These are phyloP conservation scores for Termitomyces sp. DNA, from an alignment of 768 basidiomycete genomes.

Conservation along the genomic window DNA sequence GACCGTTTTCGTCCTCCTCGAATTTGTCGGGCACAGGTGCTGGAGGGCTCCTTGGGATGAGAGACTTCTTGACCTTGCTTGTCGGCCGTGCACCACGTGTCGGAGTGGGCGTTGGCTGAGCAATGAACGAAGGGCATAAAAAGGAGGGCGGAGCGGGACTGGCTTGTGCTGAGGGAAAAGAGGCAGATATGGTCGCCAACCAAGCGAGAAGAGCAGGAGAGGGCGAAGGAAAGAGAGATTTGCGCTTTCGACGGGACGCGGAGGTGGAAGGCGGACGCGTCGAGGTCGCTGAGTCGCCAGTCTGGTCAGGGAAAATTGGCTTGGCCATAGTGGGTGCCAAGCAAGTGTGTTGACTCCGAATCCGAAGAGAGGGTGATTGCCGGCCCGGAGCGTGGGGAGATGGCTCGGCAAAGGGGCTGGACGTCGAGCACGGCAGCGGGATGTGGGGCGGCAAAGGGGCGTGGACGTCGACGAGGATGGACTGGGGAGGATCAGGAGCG, in stretches of 20 bases:
- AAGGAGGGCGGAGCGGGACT: constrained; percentile 54
- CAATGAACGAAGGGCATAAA: constrained; percentile 47
- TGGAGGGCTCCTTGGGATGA: neutral
- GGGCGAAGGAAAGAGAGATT: constrained; percentile 24
- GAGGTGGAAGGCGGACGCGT: constrained; percentile 2
- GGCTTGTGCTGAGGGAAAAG: constrained; percentile 38
- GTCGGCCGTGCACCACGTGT: constrained; percentile 6
- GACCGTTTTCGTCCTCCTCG: constrained; percentile 42
- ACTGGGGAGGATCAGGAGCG: constrained; percentile 9
- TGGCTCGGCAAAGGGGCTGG: constrained; percentile 13
- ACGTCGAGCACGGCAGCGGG: constrained; percentile 9
- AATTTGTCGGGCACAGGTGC: constrained; percentile 51
- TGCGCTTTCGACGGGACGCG: constrained; percentile 8
- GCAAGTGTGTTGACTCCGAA: constrained; percentile 24
- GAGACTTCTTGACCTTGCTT: constrained; percentile 7
- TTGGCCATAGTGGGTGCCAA: constrained; percentile 46
- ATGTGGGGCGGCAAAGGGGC: constrained; percentile 12
- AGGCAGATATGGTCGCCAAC: constrained; percentile 49
- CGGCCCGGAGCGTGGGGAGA: neutral
- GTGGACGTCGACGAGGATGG: constrained; percentile 10
- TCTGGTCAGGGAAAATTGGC: constrained; percentile 33
- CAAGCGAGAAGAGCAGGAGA: constrained; percentile 49
- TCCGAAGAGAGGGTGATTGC: neutral
- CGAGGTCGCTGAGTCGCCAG: constrained; percentile 17
- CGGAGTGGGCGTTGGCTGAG: constrained; percentile 8